phyloP scores from a whole-genome alignment of 768 basidiomycete species.

The Flagelloscypha sp. region DNA sequence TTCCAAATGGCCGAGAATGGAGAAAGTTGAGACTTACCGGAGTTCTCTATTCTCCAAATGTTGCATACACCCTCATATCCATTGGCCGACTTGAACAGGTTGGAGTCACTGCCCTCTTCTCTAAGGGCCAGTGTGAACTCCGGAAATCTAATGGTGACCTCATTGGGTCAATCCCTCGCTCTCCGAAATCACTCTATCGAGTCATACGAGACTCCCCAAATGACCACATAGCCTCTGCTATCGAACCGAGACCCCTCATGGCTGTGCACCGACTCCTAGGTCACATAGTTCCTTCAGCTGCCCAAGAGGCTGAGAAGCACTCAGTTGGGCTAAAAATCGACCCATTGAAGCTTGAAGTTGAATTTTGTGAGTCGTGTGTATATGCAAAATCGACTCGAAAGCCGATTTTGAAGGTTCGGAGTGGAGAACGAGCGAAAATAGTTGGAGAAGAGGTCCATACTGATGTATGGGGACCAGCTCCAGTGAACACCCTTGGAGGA shows the following conservation, averaged over 20 bases:
- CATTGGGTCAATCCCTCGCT: conserved; percentile 17
- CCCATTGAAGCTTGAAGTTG: conserved; percentile 11
- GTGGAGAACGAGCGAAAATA: conserved; percentile 11
- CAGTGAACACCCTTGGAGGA: conserved; percentile 12
- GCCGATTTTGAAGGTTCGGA: conserved; percentile 17
- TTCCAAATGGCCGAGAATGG: conserved; percentile 20
- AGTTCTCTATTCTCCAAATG: too few relatives aligned
- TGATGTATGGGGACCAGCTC: conserved; percentile 31
- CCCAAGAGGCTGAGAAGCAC: conserved; percentile 17
- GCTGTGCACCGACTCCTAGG: conserved; percentile 22
- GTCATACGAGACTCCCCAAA: conserved; percentile 19
- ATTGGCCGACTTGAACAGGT: conserved; percentile 10
- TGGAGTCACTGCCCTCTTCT: conserved; percentile 3
- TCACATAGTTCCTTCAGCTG: conserved; percentile 16
- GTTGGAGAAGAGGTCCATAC: conserved; percentile 26
- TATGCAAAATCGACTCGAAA: conserved; percentile 22
- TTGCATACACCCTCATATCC: too few relatives aligned
- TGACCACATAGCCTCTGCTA: too few relatives aligned
- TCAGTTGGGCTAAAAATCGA: conserved; percentile 14
- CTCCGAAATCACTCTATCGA: conserved; percentile 17
- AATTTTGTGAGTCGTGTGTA: conserved; percentile 21
- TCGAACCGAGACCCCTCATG: too few relatives aligned
- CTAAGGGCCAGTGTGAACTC: not conserved
- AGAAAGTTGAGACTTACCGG: too few relatives aligned
- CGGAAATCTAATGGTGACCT: not conserved